A percentile compares a stretch with the other conserved stretches of the same genome.
Evolutionary conservation across 306 rosid species (phyloP).

Genomic region (Canavalia gladiata): DNA sequence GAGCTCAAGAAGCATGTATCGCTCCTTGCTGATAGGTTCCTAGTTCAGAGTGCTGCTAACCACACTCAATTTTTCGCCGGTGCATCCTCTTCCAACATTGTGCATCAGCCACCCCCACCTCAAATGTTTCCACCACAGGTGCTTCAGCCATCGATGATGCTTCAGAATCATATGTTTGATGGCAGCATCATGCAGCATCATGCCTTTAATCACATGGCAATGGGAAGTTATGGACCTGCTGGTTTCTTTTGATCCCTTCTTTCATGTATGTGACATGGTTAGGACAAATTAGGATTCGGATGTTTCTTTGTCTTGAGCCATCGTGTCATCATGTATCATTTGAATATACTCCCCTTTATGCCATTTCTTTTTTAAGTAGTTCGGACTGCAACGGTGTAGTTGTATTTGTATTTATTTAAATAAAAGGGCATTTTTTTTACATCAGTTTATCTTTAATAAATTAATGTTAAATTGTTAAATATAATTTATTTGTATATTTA

Average conservation of each 20-base stretch:
- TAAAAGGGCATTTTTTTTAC: no score
- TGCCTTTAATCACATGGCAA: slow-evolving; percentile 7
- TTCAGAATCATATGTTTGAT: slow-evolving; percentile 34
- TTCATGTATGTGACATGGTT: no score
- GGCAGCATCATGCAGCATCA: slow-evolving; percentile 4
- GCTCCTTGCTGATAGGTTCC: background rate
- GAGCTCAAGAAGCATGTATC: background rate
- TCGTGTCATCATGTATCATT: no score
- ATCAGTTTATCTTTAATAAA: no score
- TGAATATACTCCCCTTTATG: no score
- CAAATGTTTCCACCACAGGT: background rate
- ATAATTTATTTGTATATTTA: no score
- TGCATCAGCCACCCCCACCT: background rate
- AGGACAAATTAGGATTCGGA: no score
- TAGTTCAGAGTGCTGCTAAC: background rate
- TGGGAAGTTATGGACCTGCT: slow-evolving; percentile 29
- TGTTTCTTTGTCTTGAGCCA: no score
- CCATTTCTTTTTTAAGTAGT: no score
- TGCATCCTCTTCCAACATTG: background rate
- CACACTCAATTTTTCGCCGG: slow-evolving; percentile 16
- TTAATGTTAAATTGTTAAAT: no score
- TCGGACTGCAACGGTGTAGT: no score
- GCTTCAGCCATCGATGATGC: slow-evolving; percentile 25
- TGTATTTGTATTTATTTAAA: no score
- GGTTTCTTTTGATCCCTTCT: slow-evolving; percentile 40